Conservation (phyloP, 768 basidiomycete genomes). For the Lentinula lateritia region DNA sequence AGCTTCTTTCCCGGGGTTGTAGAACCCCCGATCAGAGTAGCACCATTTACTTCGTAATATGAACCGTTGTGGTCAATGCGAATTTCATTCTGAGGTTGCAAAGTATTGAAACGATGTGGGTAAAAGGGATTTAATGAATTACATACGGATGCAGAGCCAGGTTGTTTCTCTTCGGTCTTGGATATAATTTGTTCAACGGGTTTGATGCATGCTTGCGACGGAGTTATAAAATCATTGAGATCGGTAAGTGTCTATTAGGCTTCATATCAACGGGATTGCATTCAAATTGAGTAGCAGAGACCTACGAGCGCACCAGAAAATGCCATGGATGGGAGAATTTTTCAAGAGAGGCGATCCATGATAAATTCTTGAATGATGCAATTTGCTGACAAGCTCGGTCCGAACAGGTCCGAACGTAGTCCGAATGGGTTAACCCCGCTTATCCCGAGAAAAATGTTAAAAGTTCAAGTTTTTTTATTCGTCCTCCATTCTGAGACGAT, state of each 20-base stretch:
- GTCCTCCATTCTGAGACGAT: no score
- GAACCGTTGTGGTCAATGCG: constrained; percentile 77
- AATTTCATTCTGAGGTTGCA: constrained; percentile 73
- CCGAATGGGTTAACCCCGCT: neutral
- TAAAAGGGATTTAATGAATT: neutral
- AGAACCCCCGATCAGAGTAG: constrained; percentile 8
- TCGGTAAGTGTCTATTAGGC: constrained; percentile 75
- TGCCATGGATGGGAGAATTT: constrained; percentile 43
- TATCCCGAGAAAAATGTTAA: neutral
- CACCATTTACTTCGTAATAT: constrained; percentile 74
- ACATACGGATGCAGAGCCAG: constrained; percentile 33
- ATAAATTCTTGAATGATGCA: neutral
- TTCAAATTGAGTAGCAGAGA: constrained; percentile 9
- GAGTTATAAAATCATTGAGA: constrained; percentile 95
- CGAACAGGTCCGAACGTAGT: neutral
- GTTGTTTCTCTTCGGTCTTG: constrained; percentile 25
- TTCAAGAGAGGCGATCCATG: neutral
- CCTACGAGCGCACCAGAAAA: constrained; percentile 84
- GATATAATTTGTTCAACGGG: constrained; percentile 55
- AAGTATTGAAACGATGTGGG: neutral
- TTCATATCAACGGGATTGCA: neutral
- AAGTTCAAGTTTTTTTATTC: no score
- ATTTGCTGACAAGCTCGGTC: neutral
- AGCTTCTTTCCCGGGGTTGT: constrained; percentile 49
- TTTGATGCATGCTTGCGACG: constrained; percentile 96